Evolutionary conservation across 306 rosid species (phyloP).

Genomic region (Fagus crenata): DNA sequence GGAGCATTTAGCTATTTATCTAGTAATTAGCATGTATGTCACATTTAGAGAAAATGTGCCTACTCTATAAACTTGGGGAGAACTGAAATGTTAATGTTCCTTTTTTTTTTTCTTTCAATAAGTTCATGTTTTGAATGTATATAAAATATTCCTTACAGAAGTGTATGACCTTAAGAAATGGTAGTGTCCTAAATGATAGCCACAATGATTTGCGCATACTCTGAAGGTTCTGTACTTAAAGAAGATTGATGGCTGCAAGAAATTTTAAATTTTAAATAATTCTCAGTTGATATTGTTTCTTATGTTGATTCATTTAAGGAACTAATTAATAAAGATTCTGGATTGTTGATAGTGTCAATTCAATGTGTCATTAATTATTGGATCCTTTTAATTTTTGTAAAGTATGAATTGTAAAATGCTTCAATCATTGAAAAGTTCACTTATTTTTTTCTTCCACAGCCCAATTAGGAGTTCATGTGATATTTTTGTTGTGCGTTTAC

Average conservation of each 20-base stretch:
- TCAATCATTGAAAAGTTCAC: background rate
- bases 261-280: background rate
- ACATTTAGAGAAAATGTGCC: background rate
- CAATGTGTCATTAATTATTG: conserved; percentile 7
- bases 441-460: conserved; percentile 1
- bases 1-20: background rate
- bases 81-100: background rate
- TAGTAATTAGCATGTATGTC: background rate
- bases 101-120: too few relatives aligned
- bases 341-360: conserved; percentile 22
- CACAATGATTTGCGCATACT: background rate
- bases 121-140: too few relatives aligned
- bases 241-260: conserved; percentile 2
- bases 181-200: background rate
- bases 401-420: conserved; percentile 17
- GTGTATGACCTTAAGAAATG: background rate
- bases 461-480: background rate
- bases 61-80: background rate
- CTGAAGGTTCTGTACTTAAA: background rate
- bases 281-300: background rate
- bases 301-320: background rate
- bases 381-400: conserved; percentile 2
- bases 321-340: background rate
- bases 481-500: background rate
- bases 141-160: background rate